phyloP scores from a whole-genome alignment of 2,329 filamentous ascomycete species.

The Sporothrix schenckii region DNA sequence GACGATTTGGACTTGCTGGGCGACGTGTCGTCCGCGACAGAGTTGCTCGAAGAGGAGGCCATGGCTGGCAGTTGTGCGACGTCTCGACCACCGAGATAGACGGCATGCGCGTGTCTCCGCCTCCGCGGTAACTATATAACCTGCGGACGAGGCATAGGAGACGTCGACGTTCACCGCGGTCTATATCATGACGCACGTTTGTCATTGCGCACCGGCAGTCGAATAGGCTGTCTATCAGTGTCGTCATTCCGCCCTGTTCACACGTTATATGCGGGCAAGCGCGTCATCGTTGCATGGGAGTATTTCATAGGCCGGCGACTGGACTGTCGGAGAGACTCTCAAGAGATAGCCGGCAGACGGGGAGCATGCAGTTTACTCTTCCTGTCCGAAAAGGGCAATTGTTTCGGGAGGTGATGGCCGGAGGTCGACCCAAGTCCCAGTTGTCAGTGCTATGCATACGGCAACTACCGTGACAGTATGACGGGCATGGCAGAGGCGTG shows the following conservation, averaged over 20 bases:
- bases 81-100: no score
- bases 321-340: not conserved
- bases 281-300: not conserved
- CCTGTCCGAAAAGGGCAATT: not conserved
- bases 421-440: no score
- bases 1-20: not conserved
- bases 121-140: not conserved
- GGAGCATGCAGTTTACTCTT: not conserved
- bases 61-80: not conserved
- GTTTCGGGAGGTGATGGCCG: not conserved
- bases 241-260: constrained; percentile 19
- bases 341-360: not conserved
- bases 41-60: constrained; percentile 12
- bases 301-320: not conserved
- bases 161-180: no score
- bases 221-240: not conserved
- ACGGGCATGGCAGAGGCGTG: no score
- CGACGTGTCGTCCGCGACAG: constrained; percentile 2
- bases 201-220: not conserved
- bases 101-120: not conserved
- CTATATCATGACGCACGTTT: no score
- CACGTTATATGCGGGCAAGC: constrained; percentile 7
- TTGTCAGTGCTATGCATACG: no score
- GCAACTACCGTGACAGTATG: not conserved
- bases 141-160: not conserved